These are phyloP conservation scores for Gorgonomyces haynaldii DNA, from an alignment of 192 early-diverging fungal genomes.

Conservation along the genomic window DNA sequence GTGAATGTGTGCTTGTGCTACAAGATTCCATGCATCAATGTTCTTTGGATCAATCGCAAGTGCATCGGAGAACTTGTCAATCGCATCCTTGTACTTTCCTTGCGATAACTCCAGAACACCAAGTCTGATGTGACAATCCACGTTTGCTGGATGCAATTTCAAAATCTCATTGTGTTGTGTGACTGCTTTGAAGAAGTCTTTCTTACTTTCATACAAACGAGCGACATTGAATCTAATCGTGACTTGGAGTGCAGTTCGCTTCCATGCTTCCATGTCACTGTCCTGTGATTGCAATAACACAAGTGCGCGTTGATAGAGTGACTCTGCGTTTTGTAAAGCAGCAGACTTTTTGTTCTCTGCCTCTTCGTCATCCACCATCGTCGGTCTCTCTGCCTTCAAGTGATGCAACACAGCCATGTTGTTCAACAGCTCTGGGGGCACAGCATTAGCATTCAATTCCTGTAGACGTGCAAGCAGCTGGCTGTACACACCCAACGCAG, in stretches of 20 bases:
- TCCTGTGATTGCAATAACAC: too few species aligned
- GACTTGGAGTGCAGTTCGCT: constrained; percentile 3
- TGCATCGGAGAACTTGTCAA: constrained; percentile 50
- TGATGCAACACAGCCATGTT: constrained; percentile 78
- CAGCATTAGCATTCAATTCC: constrained; percentile 4
- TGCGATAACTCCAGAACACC: constrained; percentile 51
- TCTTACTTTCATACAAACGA: constrained; percentile 20
- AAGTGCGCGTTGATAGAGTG: constrained; percentile 11
- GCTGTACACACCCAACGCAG: too few species aligned
- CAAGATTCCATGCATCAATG: constrained; percentile 53
- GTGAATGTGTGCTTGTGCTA: constrained; percentile 55
- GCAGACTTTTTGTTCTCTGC: not conserved
- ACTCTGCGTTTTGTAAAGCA: not conserved
- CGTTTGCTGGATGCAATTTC: constrained; percentile 53
- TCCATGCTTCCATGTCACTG: too few species aligned
- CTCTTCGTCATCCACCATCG: not conserved
- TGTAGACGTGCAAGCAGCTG: constrained; percentile 15
- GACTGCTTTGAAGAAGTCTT: constrained; percentile 41
- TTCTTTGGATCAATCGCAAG: constrained; percentile 52
- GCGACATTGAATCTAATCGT: constrained; percentile 68
- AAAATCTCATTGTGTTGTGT: constrained; percentile 55
- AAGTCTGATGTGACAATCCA: constrained; percentile 53
- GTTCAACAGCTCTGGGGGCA: constrained; percentile 64
- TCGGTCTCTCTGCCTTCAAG: constrained; percentile 35
- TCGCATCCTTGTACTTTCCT: constrained; percentile 43